phyloP scores from a whole-genome alignment of 2,329 filamentous ascomycete species.

The Aspergillus pseudoterreus region DNA sequence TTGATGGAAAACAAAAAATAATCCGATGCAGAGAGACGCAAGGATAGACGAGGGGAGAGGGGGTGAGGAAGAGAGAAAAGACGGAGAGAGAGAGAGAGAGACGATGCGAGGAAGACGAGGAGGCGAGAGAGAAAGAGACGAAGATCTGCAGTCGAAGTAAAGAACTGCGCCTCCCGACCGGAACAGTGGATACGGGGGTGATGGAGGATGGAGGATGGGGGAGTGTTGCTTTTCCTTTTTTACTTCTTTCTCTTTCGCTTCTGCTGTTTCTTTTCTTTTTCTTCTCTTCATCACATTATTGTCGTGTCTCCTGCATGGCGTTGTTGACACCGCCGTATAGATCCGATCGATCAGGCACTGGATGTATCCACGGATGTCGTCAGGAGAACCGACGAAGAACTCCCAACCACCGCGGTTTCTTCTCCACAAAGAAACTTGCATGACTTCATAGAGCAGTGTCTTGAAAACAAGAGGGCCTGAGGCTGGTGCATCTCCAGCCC shows the following conservation, averaged over 20 bases:
- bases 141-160: constrained; percentile 1
- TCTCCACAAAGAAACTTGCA: no score
- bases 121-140: background rate
- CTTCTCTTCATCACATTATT: background rate
- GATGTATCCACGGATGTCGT: no score
- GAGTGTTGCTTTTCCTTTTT: background rate
- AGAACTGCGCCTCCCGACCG: background rate
- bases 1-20: background rate
- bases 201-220: no score
- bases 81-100: background rate
- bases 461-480: no score
- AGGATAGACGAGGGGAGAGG: constrained; percentile 4
- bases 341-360: no score
- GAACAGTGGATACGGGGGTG: background rate
- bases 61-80: background rate
- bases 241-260: background rate
- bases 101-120: background rate
- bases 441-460: no score
- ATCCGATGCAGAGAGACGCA: background rate
- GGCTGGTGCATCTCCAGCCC: no score
- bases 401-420: no score
- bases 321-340: no score
- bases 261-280: background rate
- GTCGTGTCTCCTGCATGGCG: no score
- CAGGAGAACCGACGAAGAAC: no score